Evolutionary conservation across 768 basidiomycete species (phyloP).

Genomic region (Naematelia encephala): DNA sequence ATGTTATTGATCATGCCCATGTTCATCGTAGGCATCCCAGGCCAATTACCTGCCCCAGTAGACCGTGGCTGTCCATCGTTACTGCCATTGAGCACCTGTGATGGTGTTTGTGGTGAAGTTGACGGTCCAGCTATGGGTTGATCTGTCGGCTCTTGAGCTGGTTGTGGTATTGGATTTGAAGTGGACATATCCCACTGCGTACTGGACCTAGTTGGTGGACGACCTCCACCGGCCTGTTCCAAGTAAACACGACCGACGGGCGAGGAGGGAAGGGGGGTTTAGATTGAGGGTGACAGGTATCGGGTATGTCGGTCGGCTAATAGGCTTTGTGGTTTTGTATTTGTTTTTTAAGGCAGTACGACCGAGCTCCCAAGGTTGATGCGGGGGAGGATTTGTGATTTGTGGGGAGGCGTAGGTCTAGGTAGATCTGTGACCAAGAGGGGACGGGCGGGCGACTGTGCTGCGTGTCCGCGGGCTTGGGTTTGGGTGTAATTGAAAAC

Average conservation of each 20-base stretch:
- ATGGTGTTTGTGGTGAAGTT: not conserved
- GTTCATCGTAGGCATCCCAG: not conserved
- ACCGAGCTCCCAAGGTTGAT: not conserved
- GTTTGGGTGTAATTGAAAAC: not conserved
- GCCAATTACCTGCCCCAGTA: not conserved
- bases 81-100: not conserved
- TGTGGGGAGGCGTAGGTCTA: not conserved
- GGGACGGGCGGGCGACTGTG: too few relatives aligned
- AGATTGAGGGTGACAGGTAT: not conserved
- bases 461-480: too few relatives aligned
- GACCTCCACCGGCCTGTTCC: slow-evolving; percentile 7
- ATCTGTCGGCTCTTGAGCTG: not conserved
- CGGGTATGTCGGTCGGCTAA: not conserved
- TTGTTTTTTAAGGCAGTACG: not conserved
- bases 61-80: not conserved
- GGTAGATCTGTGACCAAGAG: too few relatives aligned
- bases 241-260: not conserved
- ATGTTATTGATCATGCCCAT: slow-evolving; percentile 17
- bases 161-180: not conserved
- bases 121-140: slow-evolving; percentile 10
- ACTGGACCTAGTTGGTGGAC: slow-evolving; percentile 2
- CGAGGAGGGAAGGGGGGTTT: not conserved
- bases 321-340: not conserved
- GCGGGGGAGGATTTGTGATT: not conserved
- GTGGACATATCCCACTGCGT: too few relatives aligned